phyloP scores from a whole-genome alignment of 352 stramenopile genomes.

The Globisporangium apiculatum region DNA sequence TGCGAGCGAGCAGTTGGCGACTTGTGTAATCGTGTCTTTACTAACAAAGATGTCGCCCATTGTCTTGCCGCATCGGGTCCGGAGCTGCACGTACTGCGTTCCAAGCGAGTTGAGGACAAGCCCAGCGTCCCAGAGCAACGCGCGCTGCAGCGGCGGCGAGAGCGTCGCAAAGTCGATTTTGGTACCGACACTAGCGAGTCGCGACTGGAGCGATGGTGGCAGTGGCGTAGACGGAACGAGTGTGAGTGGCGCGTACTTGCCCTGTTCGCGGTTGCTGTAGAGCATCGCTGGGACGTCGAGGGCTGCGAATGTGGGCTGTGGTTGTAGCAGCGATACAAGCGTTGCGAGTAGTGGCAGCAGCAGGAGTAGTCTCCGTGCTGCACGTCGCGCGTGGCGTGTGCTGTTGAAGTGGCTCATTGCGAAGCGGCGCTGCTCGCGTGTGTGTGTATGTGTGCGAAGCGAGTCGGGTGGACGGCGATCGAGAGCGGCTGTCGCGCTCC shows the following conservation, averaged over 20 bases:
- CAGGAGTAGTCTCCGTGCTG: too few species aligned
- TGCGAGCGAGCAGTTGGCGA: constrained; percentile 10
- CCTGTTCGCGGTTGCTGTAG: constrained; percentile 4
- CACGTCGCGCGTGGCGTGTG: too few species aligned
- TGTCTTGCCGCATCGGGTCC: constrained; percentile 34
- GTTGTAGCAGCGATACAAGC: too few species aligned
- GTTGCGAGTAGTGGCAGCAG: too few species aligned
- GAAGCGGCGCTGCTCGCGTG: too few species aligned
- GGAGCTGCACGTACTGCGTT: constrained; percentile 31
- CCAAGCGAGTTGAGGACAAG: constrained; percentile 30
- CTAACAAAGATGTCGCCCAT: constrained; percentile 39
- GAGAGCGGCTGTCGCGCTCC: too few species aligned
- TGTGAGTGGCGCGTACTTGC: constrained; percentile 3
- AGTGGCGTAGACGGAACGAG: constrained; percentile 7
- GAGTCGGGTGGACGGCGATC: too few species aligned
- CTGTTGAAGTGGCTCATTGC: too few species aligned
- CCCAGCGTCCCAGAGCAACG: constrained; percentile 44
- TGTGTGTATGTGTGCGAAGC: too few species aligned
- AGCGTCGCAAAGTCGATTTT: constrained; percentile 12
- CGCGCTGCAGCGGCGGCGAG: constrained; percentile 37
- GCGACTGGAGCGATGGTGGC: constrained; percentile 5
- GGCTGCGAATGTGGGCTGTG: not conserved
- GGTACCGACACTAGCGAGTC: not conserved
- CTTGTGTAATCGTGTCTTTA: constrained; percentile 24
- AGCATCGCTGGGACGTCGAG: constrained; percentile 19